Evolutionary conservation across 2,329 filamentous ascomycete species (phyloP), one percentile per base, ranked within the genome.

Genomic region (Zopfia rhizophila): DNA sequence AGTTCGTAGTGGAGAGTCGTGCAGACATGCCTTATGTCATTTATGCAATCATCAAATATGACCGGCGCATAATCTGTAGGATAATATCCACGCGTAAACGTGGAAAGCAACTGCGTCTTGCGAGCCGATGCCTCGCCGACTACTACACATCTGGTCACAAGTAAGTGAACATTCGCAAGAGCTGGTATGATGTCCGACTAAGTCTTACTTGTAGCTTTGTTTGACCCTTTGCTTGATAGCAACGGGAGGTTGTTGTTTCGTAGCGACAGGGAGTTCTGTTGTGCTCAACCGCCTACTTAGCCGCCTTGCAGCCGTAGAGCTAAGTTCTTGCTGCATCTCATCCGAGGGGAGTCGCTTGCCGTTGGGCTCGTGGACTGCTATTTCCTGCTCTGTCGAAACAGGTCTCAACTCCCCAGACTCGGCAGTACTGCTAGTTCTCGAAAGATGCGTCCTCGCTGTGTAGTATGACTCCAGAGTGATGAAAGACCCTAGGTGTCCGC

Each of bases 401-500:
- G n/a, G n/a, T n/a, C n/a, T n/a, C n/a, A n/a, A n/a, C n/a, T n/a
- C n/a, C n/a, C n/a, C n/a, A n/a, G 33, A 44, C 7, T 19, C 16
- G 10, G 23, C n/a, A 33, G n/a, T n/a, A 36, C 36, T 40, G n/a
- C 23, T 33, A n/a, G 31, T 7, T 6, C 37, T 27, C n/a, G 44
- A 41, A 24, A 40, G 19, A 11, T 37, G 44, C 21, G 44, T 28
- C 19, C 44, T 24, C 3, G 44, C 44, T 41, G 44, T 41, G 29
- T 17, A 47, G 25, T 47, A 47, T 18, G 44, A 47, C 29, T 40
- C 44, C 14, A 47, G 37, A 5, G 33, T 38, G 17, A 39, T 23
- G 33, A 45, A 45, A 8, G 44, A 47, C 16, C 28, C 44, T n/a
- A n/a, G n/a, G 5, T n/a, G 14, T 8, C 7, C 13, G 16, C 19